Evolutionary conservation across 2,329 filamentous ascomycete species (phyloP), one percentile per base, ranked within the genome.

Genomic region (Pseudocercospora cruenta): DNA sequence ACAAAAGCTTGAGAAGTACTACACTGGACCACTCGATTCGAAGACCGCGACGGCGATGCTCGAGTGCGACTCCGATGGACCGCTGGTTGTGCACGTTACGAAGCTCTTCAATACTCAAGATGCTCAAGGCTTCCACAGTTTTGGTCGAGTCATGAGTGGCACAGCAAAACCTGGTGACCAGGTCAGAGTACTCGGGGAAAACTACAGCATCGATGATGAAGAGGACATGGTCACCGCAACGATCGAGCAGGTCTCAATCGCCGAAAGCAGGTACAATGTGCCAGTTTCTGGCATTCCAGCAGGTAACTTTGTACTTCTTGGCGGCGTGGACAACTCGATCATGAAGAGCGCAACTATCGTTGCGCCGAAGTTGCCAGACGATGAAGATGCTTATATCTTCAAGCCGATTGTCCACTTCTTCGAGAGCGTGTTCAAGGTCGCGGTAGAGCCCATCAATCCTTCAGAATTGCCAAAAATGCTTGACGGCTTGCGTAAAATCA

Each of bases 381-480:
- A 95, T 55, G 94, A 98, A 78, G 93, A 96, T 68, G 93, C 92
- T 0, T 96, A 96, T 79, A 96, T 99, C 75, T 98, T 99, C 86
- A 91, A 89, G 70, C 94, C 95, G 0, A 87, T 99, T 67, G 88
- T 89, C 8, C 95, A 99, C 81, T 96, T 98, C 80, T 98, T 95
- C 33, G 93, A 99, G 78, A 97, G 94, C 0, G 94, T 99, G 0
- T 91, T 99, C 80, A 99, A 99, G 82, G 91, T 99, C 36, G 95
- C 95, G 0, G 94, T 99, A 8, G 95, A 99, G 81, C 95, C 95
- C 0, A 95, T 99, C 79, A 99, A 98, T 78, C 95, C 95, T 2
- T 98, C 94, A 0, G 95, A 99, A 80, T 84, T 99, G 33, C 95
- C 95, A 10, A 99, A 99, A 82, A 99, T 99, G 95, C 85, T 99